phyloP scores from a whole-genome alignment of 352 stramenopile genomes.

The Phytophthora pisi region DNA sequence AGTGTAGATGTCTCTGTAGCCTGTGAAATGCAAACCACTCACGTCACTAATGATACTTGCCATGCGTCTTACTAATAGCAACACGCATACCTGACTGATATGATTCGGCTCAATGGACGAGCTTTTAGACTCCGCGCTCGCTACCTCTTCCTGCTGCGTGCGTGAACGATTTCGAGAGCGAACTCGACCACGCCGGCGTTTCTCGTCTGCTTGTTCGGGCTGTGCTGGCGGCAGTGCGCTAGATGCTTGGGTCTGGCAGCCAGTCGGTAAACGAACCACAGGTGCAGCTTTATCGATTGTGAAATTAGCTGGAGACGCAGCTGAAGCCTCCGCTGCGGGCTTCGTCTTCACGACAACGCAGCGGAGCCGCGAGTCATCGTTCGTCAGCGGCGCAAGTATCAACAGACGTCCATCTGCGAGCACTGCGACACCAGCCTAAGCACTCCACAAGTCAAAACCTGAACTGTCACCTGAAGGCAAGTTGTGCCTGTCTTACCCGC shows the following conservation, averaged over 20 bases:
- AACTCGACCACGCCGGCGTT: constrained; percentile 15
- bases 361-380: constrained; percentile 45
- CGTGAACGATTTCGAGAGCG: constrained; percentile 14
- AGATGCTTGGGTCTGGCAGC: not conserved
- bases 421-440: constrained; percentile 62
- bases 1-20: not conserved
- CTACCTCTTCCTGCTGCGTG: constrained; percentile 18
- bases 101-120: constrained; percentile 7
- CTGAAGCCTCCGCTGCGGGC: constrained; percentile 13
- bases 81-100: constrained; percentile 25
- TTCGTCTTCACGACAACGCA: constrained; percentile 63
- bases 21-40: constrained; percentile 11
- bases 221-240: constrained; percentile 7
- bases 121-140: not conserved
- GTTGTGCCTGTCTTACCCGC: constrained; percentile 37
- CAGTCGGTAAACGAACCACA: not conserved
- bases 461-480: not conserved
- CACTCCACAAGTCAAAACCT: constrained; percentile 1
- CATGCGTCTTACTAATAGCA: not conserved
- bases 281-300: constrained; percentile 31
- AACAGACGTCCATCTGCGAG: constrained; percentile 51
- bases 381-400: constrained; percentile 55
- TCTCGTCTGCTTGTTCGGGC: constrained; percentile 9
- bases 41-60: constrained; percentile 11
- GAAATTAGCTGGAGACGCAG: constrained; percentile 24